phyloP scores from a whole-genome alignment of 768 basidiomycete species.

The Phlegmacium glaucopus region DNA sequence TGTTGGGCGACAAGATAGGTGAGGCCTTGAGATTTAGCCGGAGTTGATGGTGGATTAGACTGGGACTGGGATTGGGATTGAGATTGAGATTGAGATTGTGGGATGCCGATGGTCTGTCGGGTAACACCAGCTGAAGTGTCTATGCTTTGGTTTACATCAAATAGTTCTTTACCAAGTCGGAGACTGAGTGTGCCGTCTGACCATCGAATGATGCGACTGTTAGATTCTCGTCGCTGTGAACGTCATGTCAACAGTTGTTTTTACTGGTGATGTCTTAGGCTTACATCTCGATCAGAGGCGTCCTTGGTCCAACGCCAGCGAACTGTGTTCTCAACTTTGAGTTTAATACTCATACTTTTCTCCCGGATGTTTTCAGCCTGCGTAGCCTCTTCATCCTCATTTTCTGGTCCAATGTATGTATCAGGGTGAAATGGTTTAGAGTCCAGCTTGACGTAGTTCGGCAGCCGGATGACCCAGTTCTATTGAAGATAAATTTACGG shows the following conservation, averaged over 20 bases:
- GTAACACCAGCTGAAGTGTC: slow-evolving; percentile 71
- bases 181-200: slow-evolving; percentile 92
- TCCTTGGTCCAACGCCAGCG: slow-evolving; percentile 94
- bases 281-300: slow-evolving; percentile 69
- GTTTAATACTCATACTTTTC: slow-evolving; percentile 80
- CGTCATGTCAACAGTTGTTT: background rate
- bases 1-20: slow-evolving; percentile 91
- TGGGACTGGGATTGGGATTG: slow-evolving; percentile 42
- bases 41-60: slow-evolving; percentile 30
- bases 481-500: slow-evolving; percentile 24
- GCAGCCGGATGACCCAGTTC: slow-evolving; percentile 92
- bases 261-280: slow-evolving; percentile 24
- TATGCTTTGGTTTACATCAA: slow-evolving; percentile 80
- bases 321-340: slow-evolving; percentile 90
- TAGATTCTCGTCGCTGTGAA: slow-evolving; percentile 76
- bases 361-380: slow-evolving; percentile 63
- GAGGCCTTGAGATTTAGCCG: slow-evolving; percentile 63
- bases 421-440: slow-evolving; percentile 88
- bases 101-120: slow-evolving; percentile 51
- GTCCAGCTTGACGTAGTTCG: slow-evolving; percentile 90
- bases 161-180: slow-evolving; percentile 89
- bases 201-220: slow-evolving; percentile 90
- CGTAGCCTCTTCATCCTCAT: slow-evolving; percentile 63
- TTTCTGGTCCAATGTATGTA: slow-evolving; percentile 79
- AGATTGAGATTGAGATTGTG: slow-evolving; percentile 36